Evolutionary conservation across 2,329 filamentous ascomycete genomes (phyloP).

Genomic region (Penicillium sp.): DNA sequence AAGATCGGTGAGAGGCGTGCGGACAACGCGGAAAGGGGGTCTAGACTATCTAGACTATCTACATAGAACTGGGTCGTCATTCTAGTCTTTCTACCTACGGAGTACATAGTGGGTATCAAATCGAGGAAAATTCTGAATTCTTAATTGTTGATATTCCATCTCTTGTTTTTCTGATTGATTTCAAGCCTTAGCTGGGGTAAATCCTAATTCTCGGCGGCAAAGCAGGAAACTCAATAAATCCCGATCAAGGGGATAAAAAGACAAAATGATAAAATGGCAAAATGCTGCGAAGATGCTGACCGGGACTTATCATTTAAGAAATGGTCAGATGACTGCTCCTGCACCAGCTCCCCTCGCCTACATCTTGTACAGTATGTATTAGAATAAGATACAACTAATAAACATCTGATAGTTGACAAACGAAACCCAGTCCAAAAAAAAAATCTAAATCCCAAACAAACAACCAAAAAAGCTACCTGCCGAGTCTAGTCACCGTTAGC

Average conservation of each 20-base stretch:
- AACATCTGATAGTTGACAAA: background rate
- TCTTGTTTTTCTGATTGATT: too few species aligned
- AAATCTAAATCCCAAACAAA: background rate
- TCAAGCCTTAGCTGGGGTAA: background rate
- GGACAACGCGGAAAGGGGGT: constrained; percentile 5
- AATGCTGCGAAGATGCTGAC: background rate
- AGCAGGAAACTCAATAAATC: constrained; percentile 1
- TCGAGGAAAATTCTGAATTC: background rate
- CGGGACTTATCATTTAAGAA: background rate
- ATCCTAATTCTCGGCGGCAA: background rate
- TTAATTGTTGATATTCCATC: background rate
- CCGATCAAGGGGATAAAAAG: background rate
- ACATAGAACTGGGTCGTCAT: background rate
- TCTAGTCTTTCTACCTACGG: background rate
- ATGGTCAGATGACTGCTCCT: constrained; percentile 2
- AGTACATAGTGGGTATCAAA: background rate
- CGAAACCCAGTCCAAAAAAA: background rate
- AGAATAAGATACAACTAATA: too few species aligned
- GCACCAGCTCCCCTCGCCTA: background rate
- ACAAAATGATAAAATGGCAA: too few species aligned
- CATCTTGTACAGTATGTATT: too few species aligned
- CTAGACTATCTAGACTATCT: background rate
- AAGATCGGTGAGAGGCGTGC: constrained; percentile 10
- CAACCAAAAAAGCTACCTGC: background rate
- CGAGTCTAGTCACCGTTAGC: constrained; percentile 4